These are phyloP conservation scores for Nigrospora oryzae DNA, from an alignment of 2,329 filamentous ascomycete species.

Conservation along the genomic window DNA sequence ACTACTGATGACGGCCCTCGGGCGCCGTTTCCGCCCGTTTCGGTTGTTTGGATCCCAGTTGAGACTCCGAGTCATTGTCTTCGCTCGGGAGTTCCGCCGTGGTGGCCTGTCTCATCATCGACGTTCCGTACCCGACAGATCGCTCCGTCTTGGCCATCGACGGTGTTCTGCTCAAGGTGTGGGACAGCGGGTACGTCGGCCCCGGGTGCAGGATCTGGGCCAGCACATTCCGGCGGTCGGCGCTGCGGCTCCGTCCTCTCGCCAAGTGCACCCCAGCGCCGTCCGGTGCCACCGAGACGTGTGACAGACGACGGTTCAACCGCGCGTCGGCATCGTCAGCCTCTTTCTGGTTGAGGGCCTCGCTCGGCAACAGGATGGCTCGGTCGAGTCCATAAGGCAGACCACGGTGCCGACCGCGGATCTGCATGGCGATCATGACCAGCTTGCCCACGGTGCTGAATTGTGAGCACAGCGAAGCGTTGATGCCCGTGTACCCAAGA, in stretches of 20 bases:
- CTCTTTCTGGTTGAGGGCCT: constrained; percentile 45
- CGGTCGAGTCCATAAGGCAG: constrained; percentile 58
- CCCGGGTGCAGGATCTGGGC: constrained; percentile 19
- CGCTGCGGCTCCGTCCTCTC: constrained; percentile 17
- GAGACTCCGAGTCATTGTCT: constrained; percentile 4
- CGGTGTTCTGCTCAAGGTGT: not conserved
- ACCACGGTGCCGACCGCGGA: constrained; percentile 61
- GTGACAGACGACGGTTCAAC: constrained; percentile 25
- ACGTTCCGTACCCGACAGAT: constrained; percentile 6
- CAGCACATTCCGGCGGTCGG: constrained; percentile 16
- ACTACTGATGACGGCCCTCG: no score
- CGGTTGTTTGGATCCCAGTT: no score
- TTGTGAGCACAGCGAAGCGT: constrained; percentile 75
- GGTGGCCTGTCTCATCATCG: constrained; percentile 12
- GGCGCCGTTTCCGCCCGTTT: no score
- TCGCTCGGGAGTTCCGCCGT: constrained; percentile 5
- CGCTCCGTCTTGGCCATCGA: constrained; percentile 11
- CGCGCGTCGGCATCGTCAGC: constrained; percentile 34
- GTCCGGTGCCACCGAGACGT: constrained; percentile 16
- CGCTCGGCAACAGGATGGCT: constrained; percentile 51
- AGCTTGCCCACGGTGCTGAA: constrained; percentile 69
- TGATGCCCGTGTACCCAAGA: constrained; percentile 67
- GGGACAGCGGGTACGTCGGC: constrained; percentile 9
- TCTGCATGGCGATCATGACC: constrained; percentile 60
- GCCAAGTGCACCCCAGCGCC: constrained; percentile 11